A percentile compares a stretch with the other conserved stretches of the same genome.
These are phyloP conservation scores for Trichosporon sp. DNA, from an alignment of 1,284 basidiomycete genomes.

Conservation along the genomic window DNA sequence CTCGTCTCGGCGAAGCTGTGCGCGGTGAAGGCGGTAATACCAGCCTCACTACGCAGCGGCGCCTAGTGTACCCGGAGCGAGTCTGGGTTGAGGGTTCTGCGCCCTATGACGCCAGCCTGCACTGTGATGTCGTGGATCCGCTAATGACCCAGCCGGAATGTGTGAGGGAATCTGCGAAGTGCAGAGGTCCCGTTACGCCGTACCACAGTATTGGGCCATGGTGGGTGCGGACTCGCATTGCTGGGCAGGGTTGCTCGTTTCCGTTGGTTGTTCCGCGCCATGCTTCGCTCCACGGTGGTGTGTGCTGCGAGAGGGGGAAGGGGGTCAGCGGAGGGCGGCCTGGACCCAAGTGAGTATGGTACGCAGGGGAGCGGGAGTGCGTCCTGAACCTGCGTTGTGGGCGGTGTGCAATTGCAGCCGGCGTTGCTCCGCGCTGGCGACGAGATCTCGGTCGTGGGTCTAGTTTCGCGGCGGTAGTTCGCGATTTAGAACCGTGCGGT, in stretches of 20 bases:
- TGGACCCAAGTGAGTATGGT: not conserved
- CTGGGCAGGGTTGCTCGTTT: not conserved
- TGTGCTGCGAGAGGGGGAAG: too few species aligned
- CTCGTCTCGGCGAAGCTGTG: not conserved
- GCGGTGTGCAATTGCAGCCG: not conserved
- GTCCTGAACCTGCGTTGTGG: not conserved
- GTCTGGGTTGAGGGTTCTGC: not conserved
- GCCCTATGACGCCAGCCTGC: not conserved
- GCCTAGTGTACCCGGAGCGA: not conserved
- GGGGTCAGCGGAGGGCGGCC: too few species aligned
- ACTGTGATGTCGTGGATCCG: not conserved
- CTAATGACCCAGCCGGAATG: too few species aligned
- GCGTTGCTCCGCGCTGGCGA: not conserved
- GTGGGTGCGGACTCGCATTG: not conserved
- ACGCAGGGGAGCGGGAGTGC: not conserved
- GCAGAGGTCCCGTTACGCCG: not conserved
- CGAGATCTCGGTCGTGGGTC: not conserved
- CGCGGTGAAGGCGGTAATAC: not conserved
- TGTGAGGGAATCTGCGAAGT: too few species aligned
- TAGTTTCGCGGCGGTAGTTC: too few species aligned
- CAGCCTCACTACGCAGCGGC: not conserved
- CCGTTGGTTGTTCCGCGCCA: not conserved
- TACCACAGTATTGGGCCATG: not conserved
- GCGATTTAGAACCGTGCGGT: too few species aligned
- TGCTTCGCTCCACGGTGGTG: not conserved